phyloP scores from a whole-genome alignment of 352 stramenopile species.

The Aphanomyces astaci region DNA sequence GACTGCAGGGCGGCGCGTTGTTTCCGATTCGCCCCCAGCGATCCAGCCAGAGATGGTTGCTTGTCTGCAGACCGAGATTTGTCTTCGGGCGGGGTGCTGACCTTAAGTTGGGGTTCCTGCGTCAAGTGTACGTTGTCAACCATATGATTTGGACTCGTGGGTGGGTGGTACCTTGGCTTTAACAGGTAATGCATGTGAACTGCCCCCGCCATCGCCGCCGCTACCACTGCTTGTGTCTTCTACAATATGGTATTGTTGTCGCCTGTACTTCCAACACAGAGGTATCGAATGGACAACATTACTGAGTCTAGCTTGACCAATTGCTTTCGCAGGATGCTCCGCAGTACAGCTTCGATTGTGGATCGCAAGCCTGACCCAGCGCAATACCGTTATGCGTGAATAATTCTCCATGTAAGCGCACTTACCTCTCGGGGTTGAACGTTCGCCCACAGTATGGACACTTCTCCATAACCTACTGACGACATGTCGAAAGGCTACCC shows the following conservation, averaged over 20 bases:
- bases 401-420: neutral
- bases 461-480: conserved; percentile 63
- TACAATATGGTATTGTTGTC: too few relatives aligned
- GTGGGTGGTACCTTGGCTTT: too few relatives aligned
- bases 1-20: neutral
- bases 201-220: too few relatives aligned
- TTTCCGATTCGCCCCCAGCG: neutral
- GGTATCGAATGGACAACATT: too few relatives aligned
- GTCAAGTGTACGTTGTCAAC: too few relatives aligned
- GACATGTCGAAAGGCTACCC: neutral
- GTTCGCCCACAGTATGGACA: conserved; percentile 65
- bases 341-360: conserved; percentile 23
- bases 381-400: neutral
- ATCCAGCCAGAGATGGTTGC: neutral
- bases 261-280: too few relatives aligned
- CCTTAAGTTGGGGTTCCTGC: neutral
- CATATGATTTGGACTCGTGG: neutral
- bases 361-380: conserved; percentile 14
- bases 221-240: neutral
- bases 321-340: conserved; percentile 7
- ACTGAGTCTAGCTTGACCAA: conserved; percentile 8
- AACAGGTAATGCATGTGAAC: too few relatives aligned
- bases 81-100: neutral
- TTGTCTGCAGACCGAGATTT: neutral
- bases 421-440: conserved; percentile 31